These are phyloP conservation scores for Heterobasidion parviporum DNA, from an alignment of 1,284 basidiomycete genomes.

Conservation along the genomic window DNA sequence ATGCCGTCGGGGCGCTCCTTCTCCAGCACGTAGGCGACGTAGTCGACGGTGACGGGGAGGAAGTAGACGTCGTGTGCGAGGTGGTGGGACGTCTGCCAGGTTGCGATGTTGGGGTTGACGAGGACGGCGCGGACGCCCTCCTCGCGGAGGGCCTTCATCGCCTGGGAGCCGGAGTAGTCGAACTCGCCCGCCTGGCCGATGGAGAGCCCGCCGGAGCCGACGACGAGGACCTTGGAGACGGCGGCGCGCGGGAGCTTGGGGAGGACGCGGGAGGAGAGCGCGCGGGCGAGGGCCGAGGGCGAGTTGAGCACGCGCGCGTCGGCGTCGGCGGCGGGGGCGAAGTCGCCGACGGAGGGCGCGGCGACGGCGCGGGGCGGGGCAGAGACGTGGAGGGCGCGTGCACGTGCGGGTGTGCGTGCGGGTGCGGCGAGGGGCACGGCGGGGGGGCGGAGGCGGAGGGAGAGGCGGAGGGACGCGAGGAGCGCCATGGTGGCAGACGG, in stretches of 20 bases:
- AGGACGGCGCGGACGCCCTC: conserved; percentile 93
- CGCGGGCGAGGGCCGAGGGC: conserved; percentile 86
- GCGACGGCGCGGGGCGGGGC: conserved; percentile 11
- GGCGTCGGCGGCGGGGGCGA: conserved; percentile 44
- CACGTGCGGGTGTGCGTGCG: too few species aligned
- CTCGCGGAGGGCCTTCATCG: conserved; percentile 95
- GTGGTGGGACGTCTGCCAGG: conserved; percentile 95
- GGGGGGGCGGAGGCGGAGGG: too few species aligned
- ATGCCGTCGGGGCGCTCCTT: conserved; percentile 98
- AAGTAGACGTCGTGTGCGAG: conserved; percentile 97
- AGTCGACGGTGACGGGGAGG: conserved; percentile 93
- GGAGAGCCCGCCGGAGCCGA: conserved; percentile 92
- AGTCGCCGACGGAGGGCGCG: conserved; percentile 13
- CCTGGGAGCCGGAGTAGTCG: conserved; percentile 98
- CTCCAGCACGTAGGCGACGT: conserved; percentile 97
- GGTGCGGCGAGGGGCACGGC: too few species aligned
- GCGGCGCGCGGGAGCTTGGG: conserved; percentile 82
- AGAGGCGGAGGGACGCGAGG: too few species aligned
- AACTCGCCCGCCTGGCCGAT: conserved; percentile 99
- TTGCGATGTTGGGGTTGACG: conserved; percentile 97
- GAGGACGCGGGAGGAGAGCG: conserved; percentile 85
- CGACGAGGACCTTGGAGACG: conserved; percentile 93
- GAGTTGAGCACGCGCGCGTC: conserved; percentile 83
- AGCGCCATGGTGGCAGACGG: too few species aligned
- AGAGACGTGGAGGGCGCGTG: too few species aligned